These are phyloP conservation scores for Penicillium herquei DNA, from an alignment of 495 filamentous ascomycete genomes.

Conservation along the genomic window DNA sequence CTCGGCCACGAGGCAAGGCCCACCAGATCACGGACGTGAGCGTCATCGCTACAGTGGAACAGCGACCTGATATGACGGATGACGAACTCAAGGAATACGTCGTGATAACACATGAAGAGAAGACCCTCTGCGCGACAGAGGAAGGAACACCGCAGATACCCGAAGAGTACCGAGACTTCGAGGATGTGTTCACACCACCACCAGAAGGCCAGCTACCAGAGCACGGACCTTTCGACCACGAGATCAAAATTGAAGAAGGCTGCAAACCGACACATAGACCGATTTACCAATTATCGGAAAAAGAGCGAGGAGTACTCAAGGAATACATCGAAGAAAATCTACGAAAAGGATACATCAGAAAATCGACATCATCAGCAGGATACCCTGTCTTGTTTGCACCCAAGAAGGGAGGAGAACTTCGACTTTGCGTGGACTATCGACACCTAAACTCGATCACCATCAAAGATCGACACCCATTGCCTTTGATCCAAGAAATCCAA, in stretches of 20 bases:
- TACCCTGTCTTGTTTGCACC: constrained; percentile 34
- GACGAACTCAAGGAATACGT: background rate
- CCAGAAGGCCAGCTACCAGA: background rate
- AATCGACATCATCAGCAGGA: constrained; percentile 12
- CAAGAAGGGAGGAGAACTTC: constrained; percentile 34
- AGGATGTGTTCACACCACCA: constrained; percentile 4
- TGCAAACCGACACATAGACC: background rate
- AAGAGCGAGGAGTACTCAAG: background rate
- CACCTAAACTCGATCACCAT: constrained; percentile 40
- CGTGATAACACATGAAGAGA: background rate
- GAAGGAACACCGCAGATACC: constrained; percentile 4
- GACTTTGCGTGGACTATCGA: constrained; percentile 47
- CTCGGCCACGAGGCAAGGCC: background rate
- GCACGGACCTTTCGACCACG: background rate
- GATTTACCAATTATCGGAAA: background rate
- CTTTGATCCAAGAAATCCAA: constrained; percentile 44
- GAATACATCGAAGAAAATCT: constrained; percentile 8
- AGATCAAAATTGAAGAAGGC: background rate
- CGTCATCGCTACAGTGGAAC: background rate
- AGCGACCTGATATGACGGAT: background rate
- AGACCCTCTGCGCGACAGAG: background rate
- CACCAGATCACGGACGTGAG: background rate
- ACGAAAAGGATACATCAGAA: constrained; percentile 40
- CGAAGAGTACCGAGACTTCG: constrained; percentile 4
- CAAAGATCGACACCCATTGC: constrained; percentile 45